Evolutionary conservation across 805 yeast species (phyloP), one percentile per base, ranked within the genome.

Genomic region (Candida maris): DNA sequence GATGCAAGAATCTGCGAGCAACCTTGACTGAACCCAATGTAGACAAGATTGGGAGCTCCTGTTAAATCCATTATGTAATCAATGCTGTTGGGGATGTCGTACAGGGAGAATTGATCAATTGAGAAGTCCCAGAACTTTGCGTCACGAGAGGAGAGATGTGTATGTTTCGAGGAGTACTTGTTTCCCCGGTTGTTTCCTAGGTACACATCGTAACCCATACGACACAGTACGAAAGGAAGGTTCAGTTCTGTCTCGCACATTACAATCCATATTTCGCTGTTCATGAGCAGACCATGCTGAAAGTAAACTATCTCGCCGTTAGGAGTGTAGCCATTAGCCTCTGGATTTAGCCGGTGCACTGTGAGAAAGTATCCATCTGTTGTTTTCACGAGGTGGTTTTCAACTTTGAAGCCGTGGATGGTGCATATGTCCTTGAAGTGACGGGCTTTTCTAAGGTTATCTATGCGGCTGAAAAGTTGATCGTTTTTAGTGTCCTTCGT

Each of bases 11-110:
- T 85, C 60, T 93, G 97, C 3, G 97, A 95, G 2, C 95, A 81
- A 10, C 98, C 98, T 59, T 91, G 98, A 21, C 91, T 79, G 57
- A 93, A 93, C 1, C 97, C 98, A 49, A 91, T 71, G 54, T 88
- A 91, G 1, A 78, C 73, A 24, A 89, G 62, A 13, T 60, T 46
- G 19, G 49, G 45, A 43, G 48, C 61, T 3, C 66, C 57, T 2
- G 88, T 77, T 20, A 62, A 57, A 2, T 67, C 56, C 37, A 91
- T 60, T 17, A 93, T 78, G 57, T 84, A 85, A 52, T 85, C 81
- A 21, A 93, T 77, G 6, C 85, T 72, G 52, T 83, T 77, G 2
- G 97, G 97, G 27, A 93, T 87, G 58, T 91, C 97, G 56, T 76
- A 85, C 38, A 85, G 61, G 1, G 97, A 96, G 65, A 89, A 86